phyloP scores from a whole-genome alignment of 1,284 basidiomycete species.

The Ceratobasidium sp. region DNA sequence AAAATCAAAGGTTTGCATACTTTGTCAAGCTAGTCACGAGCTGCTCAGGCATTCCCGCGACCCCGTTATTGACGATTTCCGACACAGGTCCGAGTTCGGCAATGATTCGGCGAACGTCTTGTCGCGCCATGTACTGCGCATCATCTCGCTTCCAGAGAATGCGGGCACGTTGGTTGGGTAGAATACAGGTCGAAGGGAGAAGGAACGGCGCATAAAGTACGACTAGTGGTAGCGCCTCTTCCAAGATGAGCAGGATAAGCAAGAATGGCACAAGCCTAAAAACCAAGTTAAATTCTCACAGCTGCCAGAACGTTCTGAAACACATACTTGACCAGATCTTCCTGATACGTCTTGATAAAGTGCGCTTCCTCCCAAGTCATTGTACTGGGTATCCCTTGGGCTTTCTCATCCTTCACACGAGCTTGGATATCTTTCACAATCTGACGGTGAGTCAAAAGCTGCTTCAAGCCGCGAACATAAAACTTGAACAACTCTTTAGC shows the following conservation, averaged over 20 bases:
- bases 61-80: slow-evolving; percentile 41
- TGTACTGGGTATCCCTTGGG: slow-evolving; percentile 55
- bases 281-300: slow-evolving; percentile 28
- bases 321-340: slow-evolving; percentile 72
- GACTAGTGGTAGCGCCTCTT: slow-evolving; percentile 83
- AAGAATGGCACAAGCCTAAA: slow-evolving; percentile 80
- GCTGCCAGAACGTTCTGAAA: not conserved
- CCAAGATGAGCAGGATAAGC: slow-evolving; percentile 74
- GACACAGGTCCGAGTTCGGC: slow-evolving; percentile 45
- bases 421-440: slow-evolving; percentile 61
- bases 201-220: slow-evolving; percentile 86
- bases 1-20: slow-evolving; percentile 20
- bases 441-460: slow-evolving; percentile 66
- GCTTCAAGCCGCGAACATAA: slow-evolving; percentile 73
- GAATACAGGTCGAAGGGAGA: slow-evolving; percentile 85
- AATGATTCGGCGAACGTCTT: slow-evolving; percentile 29
- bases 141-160: slow-evolving; percentile 69
- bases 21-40: slow-evolving; percentile 48
- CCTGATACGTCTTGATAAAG: slow-evolving; percentile 67
- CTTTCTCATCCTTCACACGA: slow-evolving; percentile 57
- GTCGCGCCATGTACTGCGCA: slow-evolving; percentile 52
- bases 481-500: slow-evolving; percentile 66
- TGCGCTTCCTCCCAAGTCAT: slow-evolving; percentile 69
- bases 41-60: slow-evolving; percentile 40
- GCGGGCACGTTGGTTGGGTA: slow-evolving; percentile 80